Conservation (phyloP, 306 rosid genomes). For the Fragaria vesca region DNA sequence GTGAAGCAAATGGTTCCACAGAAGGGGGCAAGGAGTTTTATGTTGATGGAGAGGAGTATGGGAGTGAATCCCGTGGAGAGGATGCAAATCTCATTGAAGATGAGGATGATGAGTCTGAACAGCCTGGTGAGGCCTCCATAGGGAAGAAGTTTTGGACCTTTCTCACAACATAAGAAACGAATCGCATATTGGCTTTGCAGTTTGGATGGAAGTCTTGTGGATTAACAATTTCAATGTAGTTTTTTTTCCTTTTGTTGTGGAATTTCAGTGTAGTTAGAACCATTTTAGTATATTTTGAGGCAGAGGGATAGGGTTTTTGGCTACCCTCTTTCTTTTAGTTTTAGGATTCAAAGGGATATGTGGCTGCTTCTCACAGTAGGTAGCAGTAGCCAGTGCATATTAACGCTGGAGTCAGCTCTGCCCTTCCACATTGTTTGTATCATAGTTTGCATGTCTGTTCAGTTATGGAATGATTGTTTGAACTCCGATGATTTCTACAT, state of each 20-base stretch:
- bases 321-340: slow-evolving; percentile 28
- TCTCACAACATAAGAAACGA: slow-evolving; percentile 55
- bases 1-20: slow-evolving; percentile 81
- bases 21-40: slow-evolving; percentile 42
- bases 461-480: background rate
- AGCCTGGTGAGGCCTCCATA: slow-evolving; percentile 80
- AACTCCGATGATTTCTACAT: background rate
- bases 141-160: slow-evolving; percentile 90
- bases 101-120: slow-evolving; percentile 39
- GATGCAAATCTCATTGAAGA: slow-evolving; percentile 35
- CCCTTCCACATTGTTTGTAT: slow-evolving; percentile 21
- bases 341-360: slow-evolving; percentile 31
- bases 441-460: background rate
- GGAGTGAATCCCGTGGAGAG: slow-evolving; percentile 58
- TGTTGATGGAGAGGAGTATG: slow-evolving; percentile 34
- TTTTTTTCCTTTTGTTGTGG: slow-evolving; percentile 1
- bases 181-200: slow-evolving; percentile 33
- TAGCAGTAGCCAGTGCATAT: slow-evolving; percentile 53
- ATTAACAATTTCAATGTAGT: slow-evolving; percentile 51
- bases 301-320: slow-evolving; percentile 48
- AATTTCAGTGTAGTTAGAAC: slow-evolving; percentile 43
- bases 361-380: slow-evolving; percentile 35
- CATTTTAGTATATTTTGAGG: slow-evolving; percentile 34
- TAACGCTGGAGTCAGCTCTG: slow-evolving; percentile 38
- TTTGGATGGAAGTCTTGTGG: slow-evolving; percentile 41